A percentile compares a stretch with the other conserved stretches of the same genome.
phyloP scores from a whole-genome alignment of 805 yeast species.

The Zygosaccharomyces bisporus region DNA sequence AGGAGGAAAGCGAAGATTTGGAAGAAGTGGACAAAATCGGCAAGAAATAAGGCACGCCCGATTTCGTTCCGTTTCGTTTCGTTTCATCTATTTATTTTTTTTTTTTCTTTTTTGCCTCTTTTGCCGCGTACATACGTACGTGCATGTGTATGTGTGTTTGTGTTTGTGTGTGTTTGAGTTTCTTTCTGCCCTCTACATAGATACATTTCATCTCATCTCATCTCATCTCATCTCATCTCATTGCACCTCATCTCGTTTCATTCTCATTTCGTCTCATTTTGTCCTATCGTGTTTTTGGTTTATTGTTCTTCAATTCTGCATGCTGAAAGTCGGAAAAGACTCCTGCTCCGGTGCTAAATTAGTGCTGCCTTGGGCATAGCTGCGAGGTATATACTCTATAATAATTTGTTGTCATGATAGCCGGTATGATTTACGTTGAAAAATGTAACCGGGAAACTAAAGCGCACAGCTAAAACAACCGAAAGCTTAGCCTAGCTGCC shows the following conservation, averaged over 20 bases:
- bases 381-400: neutral
- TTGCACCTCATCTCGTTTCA: neutral
- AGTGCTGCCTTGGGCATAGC: neutral
- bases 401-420: neutral
- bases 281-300: neutral
- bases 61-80: neutral
- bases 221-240: neutral
- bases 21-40: conserved; percentile 31
- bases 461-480: neutral
- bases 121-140: too few relatives aligned
- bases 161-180: neutral
- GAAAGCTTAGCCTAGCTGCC: neutral
- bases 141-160: neutral
- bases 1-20: conserved; percentile 35
- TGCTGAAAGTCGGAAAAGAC: neutral
- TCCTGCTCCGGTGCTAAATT: neutral
- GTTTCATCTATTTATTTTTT: too few relatives aligned
- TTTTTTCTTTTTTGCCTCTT: too few relatives aligned
- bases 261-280: neutral
- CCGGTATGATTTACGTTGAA: neutral
- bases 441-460: neutral
- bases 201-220: neutral
- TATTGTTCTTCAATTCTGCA: neutral
- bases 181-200: neutral
- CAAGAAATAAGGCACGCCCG: conserved; percentile 13